A percentile compares a stretch with the other conserved stretches of the same genome.
These are phyloP conservation scores for Lichtheimia ornata DNA, from an alignment of 371 early-diverging fungal genomes.

Conservation along the genomic window DNA sequence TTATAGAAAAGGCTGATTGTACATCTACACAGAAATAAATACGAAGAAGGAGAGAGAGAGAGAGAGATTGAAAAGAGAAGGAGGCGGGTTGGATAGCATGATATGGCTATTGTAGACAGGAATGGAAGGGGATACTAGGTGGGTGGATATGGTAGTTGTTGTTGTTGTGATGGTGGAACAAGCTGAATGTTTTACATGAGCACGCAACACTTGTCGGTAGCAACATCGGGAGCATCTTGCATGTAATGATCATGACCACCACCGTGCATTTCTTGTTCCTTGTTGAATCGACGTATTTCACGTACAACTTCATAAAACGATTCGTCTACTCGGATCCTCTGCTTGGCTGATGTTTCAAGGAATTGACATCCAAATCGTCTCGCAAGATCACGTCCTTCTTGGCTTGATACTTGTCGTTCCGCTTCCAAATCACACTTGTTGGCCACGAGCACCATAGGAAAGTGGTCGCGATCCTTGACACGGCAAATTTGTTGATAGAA, in stretches of 20 bases:
- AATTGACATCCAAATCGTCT: conserved; percentile 74
- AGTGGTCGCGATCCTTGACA: conserved; percentile 80
- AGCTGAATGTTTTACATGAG: conserved; percentile 20
- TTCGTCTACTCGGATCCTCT: conserved; percentile 87
- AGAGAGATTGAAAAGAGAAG: not conserved
- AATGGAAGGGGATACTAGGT: not conserved
- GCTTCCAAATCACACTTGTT: conserved; percentile 93
- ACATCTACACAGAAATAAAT: conserved; percentile 5
- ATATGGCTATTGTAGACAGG: not conserved
- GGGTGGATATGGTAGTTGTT: not conserved
- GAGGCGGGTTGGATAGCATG: not conserved
- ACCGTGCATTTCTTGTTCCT: conserved; percentile 50
- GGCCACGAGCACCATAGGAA: conserved; percentile 89
- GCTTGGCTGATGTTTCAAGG: conserved; percentile 91
- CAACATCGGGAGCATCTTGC: conserved; percentile 21
- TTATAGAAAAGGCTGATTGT: not conserved
- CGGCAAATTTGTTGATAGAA: conserved; percentile 80
- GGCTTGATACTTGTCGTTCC: conserved; percentile 63
- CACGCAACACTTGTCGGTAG: conserved; percentile 30
- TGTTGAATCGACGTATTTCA: conserved; percentile 78
- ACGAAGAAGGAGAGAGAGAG: not conserved
- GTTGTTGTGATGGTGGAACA: not conserved
- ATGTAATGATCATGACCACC: conserved; percentile 17
- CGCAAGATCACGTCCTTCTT: conserved; percentile 85
- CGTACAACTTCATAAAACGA: conserved; percentile 90